phyloP scores from a whole-genome alignment of 805 yeast species.

The Torulaspora gathmanii region DNA sequence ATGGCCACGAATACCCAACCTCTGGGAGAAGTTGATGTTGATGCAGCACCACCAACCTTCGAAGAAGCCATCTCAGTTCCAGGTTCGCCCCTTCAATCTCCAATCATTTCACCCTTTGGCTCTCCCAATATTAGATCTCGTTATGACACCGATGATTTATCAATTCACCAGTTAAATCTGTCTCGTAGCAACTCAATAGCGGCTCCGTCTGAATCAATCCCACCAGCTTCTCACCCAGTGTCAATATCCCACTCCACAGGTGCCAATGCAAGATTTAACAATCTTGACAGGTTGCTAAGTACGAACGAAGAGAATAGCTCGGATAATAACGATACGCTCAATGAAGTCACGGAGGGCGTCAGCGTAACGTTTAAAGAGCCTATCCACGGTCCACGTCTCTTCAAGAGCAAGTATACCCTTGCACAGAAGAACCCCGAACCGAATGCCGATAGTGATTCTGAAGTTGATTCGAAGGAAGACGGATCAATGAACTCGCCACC shows the following conservation, averaged over 20 bases:
- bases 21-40: constrained; percentile 8
- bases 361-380: neutral
- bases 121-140: constrained; percentile 18
- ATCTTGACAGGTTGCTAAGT: constrained; percentile 21
- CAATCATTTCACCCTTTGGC: constrained; percentile 20
- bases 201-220: constrained; percentile 13
- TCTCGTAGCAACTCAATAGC: constrained; percentile 25
- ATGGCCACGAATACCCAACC: constrained; percentile 18
- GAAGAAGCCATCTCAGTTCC: constrained; percentile 56
- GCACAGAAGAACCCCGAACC: neutral
- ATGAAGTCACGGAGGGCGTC: neutral
- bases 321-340: neutral
- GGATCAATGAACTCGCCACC: constrained; percentile 23
- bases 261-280: constrained; percentile 15
- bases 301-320: constrained; percentile 2
- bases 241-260: constrained; percentile 9
- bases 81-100: constrained; percentile 41
- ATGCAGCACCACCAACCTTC: constrained; percentile 51
- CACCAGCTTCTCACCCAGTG: constrained; percentile 1
- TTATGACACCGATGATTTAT: constrained; percentile 19
- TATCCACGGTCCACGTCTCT: neutral
- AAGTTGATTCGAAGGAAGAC: neutral
- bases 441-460: neutral
- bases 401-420: constrained; percentile 9
- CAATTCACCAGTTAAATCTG: constrained; percentile 21